A percentile compares a stretch with the other conserved stretches of the same genome.
Evolutionary conservation across 371 early-diverging fungal species (phyloP).

Genomic region (Apophysomyces sp.): DNA sequence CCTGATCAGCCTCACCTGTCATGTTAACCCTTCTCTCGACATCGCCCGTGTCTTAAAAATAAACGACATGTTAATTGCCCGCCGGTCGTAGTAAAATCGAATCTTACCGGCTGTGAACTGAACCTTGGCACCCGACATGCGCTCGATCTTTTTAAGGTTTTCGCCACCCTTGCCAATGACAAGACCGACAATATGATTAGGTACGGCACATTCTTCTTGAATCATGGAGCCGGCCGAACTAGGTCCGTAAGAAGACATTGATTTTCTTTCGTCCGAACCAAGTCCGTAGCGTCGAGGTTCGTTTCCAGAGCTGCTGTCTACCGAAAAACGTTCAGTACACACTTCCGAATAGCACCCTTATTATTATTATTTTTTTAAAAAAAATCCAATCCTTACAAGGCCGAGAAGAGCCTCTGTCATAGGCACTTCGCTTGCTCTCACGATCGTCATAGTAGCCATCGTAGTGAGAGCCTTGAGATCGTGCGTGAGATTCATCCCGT

Average conservation of each 20-base stretch:
- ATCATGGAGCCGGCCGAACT: slow-evolving; percentile 21
- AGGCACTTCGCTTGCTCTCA: slow-evolving; percentile 49
- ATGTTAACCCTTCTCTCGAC: slow-evolving; percentile 64
- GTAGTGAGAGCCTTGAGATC: slow-evolving; percentile 66
- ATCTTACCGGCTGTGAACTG: slow-evolving; percentile 66
- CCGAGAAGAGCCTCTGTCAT: slow-evolving; percentile 35
- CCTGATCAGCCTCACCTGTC: slow-evolving; percentile 60
- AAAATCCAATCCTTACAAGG: slow-evolving; percentile 21
- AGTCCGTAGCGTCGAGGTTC: slow-evolving; percentile 56
- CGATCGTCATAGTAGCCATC: slow-evolving; percentile 33
- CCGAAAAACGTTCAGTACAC: background rate
- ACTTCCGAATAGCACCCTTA: no score
- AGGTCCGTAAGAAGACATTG: slow-evolving; percentile 13
- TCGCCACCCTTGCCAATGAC: slow-evolving; percentile 88
- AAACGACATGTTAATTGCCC: background rate
- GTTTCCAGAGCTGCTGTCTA: slow-evolving; percentile 8
- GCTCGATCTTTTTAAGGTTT: slow-evolving; percentile 78
- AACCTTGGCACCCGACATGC: slow-evolving; percentile 66
- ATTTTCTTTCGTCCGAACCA: slow-evolving; percentile 49
- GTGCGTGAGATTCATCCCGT: slow-evolving; percentile 66
- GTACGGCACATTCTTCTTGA: slow-evolving; percentile 57
- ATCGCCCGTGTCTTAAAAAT: slow-evolving; percentile 36
- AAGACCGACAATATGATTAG: slow-evolving; percentile 74
- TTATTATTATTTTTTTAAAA: no score
- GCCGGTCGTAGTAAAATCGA: background rate